A percentile compares a stretch with the other conserved stretches of the same genome.
These are phyloP conservation scores for Coprinopsis marcescibilis DNA, from an alignment of 768 basidiomycete species.

Conservation along the genomic window DNA sequence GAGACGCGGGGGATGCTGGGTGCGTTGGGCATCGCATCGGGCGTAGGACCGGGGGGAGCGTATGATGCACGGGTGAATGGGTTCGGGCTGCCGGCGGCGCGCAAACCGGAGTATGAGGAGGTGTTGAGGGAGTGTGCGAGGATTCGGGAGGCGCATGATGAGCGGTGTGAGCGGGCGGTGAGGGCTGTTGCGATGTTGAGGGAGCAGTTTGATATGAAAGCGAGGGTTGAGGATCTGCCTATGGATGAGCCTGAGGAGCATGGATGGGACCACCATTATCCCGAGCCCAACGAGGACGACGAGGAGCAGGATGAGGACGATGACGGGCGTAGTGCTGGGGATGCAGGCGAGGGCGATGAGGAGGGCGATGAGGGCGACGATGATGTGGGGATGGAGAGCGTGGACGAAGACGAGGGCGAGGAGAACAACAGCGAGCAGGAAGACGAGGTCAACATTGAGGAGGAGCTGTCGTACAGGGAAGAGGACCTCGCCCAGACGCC, in stretches of 20 bases:
- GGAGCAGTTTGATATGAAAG: constrained; percentile 80
- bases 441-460: too few species aligned
- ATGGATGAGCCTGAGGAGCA: constrained; percentile 76
- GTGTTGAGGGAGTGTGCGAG: constrained; percentile 62
- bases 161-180: constrained; percentile 70
- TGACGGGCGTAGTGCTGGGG: constrained; percentile 23
- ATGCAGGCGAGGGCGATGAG: constrained; percentile 21
- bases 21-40: constrained; percentile 34
- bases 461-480: too few species aligned
- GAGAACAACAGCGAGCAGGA: too few species aligned
- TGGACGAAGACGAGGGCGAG: constrained; percentile 2
- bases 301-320: constrained; percentile 15
- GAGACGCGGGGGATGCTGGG: constrained; percentile 52
- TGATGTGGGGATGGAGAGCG: constrained; percentile 16
- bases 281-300: constrained; percentile 18
- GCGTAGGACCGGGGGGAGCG: constrained; percentile 24
- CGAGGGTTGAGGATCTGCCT: constrained; percentile 65
- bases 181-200: constrained; percentile 71
- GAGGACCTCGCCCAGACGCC: too few species aligned
- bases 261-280: constrained; percentile 55
- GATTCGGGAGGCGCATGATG: constrained; percentile 67
- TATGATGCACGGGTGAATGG: constrained; percentile 10
- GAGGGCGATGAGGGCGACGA: constrained; percentile 21
- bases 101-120: constrained; percentile 53
- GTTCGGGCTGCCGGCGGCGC: constrained; percentile 15